These are phyloP conservation scores for Clonostachys sp. DNA, from an alignment of 2,329 filamentous ascomycete species.

Conservation along the genomic window DNA sequence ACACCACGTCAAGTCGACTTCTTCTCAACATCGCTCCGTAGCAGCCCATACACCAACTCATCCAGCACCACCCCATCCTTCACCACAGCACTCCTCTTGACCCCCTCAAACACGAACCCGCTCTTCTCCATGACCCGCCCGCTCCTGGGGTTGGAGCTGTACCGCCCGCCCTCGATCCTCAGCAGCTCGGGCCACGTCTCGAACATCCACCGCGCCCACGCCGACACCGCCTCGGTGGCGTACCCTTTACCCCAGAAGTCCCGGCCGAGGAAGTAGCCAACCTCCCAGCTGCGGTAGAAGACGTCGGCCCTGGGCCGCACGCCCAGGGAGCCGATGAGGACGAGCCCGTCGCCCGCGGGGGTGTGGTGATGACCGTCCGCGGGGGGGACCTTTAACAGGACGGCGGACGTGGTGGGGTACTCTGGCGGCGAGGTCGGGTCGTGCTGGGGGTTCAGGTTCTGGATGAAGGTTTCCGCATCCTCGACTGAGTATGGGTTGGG, in stretches of 20 bases:
- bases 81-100: constrained; percentile 28
- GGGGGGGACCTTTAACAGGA: constrained; percentile 19
- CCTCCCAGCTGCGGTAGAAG: constrained; percentile 35
- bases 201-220: constrained; percentile 38
- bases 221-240: constrained; percentile 29
- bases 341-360: constrained; percentile 7
- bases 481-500: constrained; percentile 38
- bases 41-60: constrained; percentile 23
- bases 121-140: constrained; percentile 31
- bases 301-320: constrained; percentile 27
- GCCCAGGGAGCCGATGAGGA: constrained; percentile 31
- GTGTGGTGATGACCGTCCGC: too few species aligned
- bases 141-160: constrained; percentile 33
- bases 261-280: constrained; percentile 43
- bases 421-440: constrained; percentile 7
- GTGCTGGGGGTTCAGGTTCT: constrained; percentile 2
- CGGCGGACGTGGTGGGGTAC: constrained; percentile 22
- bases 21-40: too few species aligned
- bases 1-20: too few species aligned
- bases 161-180: constrained; percentile 33
- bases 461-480: constrained; percentile 30
- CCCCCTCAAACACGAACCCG: constrained; percentile 39
- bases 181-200: constrained; percentile 28
- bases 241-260: constrained; percentile 40
- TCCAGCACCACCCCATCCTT: constrained; percentile 26